Conservation (phyloP, 2,329 filamentous ascomycete genomes). For the Juglanconis oblonga region DNA sequence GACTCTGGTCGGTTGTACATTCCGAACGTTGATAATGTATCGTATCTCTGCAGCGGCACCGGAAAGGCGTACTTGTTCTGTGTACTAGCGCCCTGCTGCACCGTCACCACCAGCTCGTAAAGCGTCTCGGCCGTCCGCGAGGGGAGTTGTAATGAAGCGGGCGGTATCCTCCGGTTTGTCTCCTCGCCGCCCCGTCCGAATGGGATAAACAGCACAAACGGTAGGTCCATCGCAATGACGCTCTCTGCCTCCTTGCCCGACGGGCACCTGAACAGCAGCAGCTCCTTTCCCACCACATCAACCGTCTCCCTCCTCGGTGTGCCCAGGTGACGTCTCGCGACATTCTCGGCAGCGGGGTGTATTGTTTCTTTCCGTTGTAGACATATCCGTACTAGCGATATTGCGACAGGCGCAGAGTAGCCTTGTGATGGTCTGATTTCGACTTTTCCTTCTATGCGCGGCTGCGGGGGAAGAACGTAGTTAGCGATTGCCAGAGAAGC, state of each 20-base stretch:
- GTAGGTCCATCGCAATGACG: constrained; percentile 92
- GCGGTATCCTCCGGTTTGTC: constrained; percentile 83
- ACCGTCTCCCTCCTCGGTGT: constrained; percentile 86
- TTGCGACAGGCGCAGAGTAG: constrained; percentile 80
- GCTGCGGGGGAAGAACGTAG: constrained; percentile 50
- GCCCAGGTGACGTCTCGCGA: constrained; percentile 87
- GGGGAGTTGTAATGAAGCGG: constrained; percentile 84
- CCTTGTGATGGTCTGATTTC: constrained; percentile 88
- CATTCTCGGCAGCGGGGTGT: constrained; percentile 90
- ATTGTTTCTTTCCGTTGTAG: constrained; percentile 93
- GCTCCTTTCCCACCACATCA: constrained; percentile 93
- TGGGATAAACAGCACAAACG: constrained; percentile 96
- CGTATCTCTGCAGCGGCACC: constrained; percentile 87
- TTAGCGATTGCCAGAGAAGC: constrained; percentile 12
- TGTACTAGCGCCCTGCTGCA: constrained; percentile 83
- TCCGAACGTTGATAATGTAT: constrained; percentile 95
- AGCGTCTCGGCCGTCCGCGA: constrained; percentile 94
- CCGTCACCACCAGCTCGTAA: constrained; percentile 93
- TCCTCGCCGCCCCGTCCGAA: constrained; percentile 90
- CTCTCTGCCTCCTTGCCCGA: constrained; percentile 82
- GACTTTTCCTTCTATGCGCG: constrained; percentile 95
- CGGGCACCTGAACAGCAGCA: constrained; percentile 83
- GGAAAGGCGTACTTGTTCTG: constrained; percentile 92
- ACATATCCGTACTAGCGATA: constrained; percentile 92
- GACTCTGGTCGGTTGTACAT: constrained; percentile 98